Evolutionary conservation across 1,284 basidiomycete genomes (phyloP).

Genomic region (Apiotrichum domesticum): DNA sequence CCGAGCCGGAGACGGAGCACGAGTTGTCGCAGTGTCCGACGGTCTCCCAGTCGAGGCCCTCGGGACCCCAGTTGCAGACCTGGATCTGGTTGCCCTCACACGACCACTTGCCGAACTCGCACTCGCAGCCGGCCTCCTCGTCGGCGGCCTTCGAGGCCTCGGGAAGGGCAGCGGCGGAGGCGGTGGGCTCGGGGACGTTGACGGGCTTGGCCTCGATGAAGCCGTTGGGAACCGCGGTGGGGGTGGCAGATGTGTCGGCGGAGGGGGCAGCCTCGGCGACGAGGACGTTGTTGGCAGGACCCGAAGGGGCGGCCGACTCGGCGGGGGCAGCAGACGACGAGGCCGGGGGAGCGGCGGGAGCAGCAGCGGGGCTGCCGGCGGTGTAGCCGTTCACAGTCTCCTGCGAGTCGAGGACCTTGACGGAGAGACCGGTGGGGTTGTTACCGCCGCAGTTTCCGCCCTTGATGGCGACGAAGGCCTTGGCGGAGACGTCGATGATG

Average conservation of each 20-base stretch:
- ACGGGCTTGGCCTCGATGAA: not conserved
- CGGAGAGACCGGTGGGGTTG: conserved; percentile 22
- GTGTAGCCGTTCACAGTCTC: not conserved
- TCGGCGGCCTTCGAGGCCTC: not conserved
- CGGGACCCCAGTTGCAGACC: conserved; percentile 25
- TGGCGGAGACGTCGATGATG: conserved; percentile 32
- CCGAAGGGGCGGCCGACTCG: not conserved
- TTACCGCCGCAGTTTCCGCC: conserved; percentile 22
- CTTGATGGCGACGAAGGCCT: conserved; percentile 14
- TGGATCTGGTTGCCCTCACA: conserved; percentile 23
- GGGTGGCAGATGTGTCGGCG: not conserved
- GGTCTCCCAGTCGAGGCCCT: conserved; percentile 13
- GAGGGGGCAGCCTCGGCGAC: not conserved
- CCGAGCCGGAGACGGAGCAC: conserved; percentile 6
- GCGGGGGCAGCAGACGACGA: not conserved
- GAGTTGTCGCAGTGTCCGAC: conserved; percentile 6
- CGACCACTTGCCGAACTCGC: conserved; percentile 30
- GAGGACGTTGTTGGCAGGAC: not conserved
- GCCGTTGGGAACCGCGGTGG: not conserved
- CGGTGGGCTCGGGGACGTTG: not conserved
- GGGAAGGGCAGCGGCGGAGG: not conserved
- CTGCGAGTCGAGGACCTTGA: conserved; percentile 27
- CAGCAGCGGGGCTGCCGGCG: not conserved
- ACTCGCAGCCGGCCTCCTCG: conserved; percentile 21
- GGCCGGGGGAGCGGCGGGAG: not conserved